Percentiles rank a stretch among this genome's conserved stretches.
Conservation (phyloP, 805 yeast species). For the Candida qinlingensis region DNA sequence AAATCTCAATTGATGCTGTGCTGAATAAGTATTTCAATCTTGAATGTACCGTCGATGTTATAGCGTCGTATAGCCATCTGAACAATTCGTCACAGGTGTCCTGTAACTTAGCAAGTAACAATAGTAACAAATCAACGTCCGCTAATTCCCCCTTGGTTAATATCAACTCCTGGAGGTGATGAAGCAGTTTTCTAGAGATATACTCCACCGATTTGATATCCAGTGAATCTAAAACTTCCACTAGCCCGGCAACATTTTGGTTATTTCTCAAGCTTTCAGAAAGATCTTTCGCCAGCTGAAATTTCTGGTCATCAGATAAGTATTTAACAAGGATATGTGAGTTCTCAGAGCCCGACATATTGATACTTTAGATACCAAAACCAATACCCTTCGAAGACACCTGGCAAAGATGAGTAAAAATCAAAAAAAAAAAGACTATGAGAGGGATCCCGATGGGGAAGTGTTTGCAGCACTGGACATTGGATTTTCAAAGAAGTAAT, state of each 20-base stretch:
- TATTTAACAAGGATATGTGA: conserved; percentile 6
- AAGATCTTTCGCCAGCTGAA: conserved; percentile 4
- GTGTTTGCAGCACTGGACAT: too few species aligned
- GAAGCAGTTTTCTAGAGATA: conserved; percentile 4
- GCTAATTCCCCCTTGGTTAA: background rate
- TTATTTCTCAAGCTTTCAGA: conserved; percentile 3
- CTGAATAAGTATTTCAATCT: conserved; percentile 6
- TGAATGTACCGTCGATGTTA: conserved; percentile 2
- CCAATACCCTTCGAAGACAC: too few species aligned
- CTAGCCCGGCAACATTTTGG: conserved; percentile 9
- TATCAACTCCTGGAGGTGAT: background rate
- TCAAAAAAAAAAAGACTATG: too few species aligned
- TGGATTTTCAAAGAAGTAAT: too few species aligned
- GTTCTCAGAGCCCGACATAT: background rate
- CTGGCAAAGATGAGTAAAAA: too few species aligned
- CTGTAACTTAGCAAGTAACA: conserved; percentile 8
- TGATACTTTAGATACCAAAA: too few species aligned
- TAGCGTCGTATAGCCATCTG: conserved; percentile 4
- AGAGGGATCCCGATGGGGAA: too few species aligned
- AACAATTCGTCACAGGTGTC: background rate
- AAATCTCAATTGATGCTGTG: background rate
- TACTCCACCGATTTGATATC: background rate
- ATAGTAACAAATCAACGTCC: background rate
- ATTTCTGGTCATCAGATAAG: conserved; percentile 4
- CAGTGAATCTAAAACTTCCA: conserved; percentile 7